Conservation (phyloP, 768 basidiomycete genomes). For the Amanita pseudoporphyria region DNA sequence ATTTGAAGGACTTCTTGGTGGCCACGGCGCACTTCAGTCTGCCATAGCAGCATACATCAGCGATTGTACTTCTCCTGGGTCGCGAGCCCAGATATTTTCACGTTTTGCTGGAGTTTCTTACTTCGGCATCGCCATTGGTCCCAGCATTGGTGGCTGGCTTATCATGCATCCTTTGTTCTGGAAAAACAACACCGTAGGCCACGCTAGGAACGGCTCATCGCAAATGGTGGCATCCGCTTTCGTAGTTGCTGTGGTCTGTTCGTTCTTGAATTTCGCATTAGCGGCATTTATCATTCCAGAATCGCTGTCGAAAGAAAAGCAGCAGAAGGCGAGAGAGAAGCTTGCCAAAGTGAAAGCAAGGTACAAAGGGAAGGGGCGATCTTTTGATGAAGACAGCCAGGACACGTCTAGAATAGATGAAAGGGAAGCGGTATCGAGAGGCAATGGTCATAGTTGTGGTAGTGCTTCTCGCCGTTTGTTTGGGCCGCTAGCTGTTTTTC, state of each 20-base stretch:
- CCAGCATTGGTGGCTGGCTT: slow-evolving; percentile 56
- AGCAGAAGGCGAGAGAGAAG: slow-evolving; percentile 21
- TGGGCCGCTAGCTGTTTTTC: slow-evolving; percentile 62
- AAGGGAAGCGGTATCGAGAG: not conserved
- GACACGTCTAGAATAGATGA: not conserved
- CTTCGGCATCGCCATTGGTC: slow-evolving; percentile 70
- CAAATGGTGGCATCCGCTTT: slow-evolving; percentile 37
- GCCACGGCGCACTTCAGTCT: slow-evolving; percentile 69
- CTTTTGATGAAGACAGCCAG: slow-evolving; percentile 8
- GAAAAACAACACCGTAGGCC: slow-evolving; percentile 7
- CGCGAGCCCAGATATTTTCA: slow-evolving; percentile 65
- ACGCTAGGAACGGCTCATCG: slow-evolving; percentile 3
- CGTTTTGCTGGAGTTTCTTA: slow-evolving; percentile 71
- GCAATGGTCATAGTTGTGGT: not conserved
- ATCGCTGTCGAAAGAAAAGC: slow-evolving; percentile 37
- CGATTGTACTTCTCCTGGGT: slow-evolving; percentile 80
- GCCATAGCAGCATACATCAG: slow-evolving; percentile 77
- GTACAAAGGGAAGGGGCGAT: slow-evolving; percentile 16
- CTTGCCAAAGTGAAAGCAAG: slow-evolving; percentile 12
- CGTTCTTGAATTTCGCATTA: slow-evolving; percentile 47
- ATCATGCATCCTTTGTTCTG: slow-evolving; percentile 29
- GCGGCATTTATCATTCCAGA: slow-evolving; percentile 65
- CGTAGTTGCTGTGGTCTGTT: slow-evolving; percentile 33
- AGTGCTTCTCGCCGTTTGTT: slow-evolving; percentile 26
- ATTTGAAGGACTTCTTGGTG: slow-evolving; percentile 77